phyloP scores from a whole-genome alignment of 176 grass and related monocot species.

The Phragmites australis region DNA sequence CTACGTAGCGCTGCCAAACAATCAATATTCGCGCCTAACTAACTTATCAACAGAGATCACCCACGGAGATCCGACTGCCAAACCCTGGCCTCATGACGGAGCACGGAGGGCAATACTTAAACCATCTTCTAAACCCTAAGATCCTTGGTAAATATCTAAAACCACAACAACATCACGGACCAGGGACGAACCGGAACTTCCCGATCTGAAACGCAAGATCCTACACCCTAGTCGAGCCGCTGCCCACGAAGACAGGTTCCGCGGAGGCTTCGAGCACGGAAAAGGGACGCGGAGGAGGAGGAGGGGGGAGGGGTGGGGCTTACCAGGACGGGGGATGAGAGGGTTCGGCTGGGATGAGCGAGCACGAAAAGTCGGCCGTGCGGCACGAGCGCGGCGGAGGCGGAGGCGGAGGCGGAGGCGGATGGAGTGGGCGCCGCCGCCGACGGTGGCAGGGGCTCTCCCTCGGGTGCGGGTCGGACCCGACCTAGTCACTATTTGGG shows the following conservation, averaged over 20 bases:
- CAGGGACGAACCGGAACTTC: background rate
- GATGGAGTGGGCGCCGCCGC: conserved; percentile 26
- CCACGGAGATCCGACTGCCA: background rate
- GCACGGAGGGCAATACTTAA: background rate
- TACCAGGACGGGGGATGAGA: conserved; percentile 19
- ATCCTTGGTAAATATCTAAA: background rate
- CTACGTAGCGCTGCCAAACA: background rate
- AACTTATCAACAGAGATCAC: too few relatives aligned
- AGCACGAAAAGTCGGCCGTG: background rate
- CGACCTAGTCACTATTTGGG: background rate
- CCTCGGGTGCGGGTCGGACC: background rate
- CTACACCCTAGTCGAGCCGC: background rate
- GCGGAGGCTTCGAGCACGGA: background rate
- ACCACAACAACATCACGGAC: background rate
- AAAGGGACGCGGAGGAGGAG: background rate
- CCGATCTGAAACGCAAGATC: background rate
- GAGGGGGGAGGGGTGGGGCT: background rate
- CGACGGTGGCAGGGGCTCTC: background rate
- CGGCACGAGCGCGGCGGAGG: background rate
- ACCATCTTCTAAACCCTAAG: background rate
- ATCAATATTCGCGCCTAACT: background rate
- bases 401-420: background rate
- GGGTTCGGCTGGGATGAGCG: background rate
- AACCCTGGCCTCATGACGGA: background rate
- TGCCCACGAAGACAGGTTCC: background rate